Conservation (phyloP, 495 filamentous ascomycete species). For the Tuber indicum region DNA sequence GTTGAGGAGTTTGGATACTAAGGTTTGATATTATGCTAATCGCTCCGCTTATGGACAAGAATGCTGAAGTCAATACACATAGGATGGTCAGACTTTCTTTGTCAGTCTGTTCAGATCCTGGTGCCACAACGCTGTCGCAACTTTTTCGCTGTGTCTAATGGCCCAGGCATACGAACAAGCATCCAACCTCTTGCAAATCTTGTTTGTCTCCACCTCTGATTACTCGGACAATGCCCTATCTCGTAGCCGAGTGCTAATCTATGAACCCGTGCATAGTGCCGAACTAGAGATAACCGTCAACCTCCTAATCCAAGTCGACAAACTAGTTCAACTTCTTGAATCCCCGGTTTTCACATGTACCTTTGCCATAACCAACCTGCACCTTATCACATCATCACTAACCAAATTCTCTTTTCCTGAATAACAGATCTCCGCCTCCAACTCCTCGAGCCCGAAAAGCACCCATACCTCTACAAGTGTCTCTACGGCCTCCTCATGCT, state of each 20-base stretch:
- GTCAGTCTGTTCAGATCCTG: slow-evolving; percentile 89
- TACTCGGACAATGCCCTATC: neutral
- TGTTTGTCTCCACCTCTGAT: slow-evolving; percentile 53
- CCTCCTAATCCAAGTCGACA: slow-evolving; percentile 98
- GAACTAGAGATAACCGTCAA: slow-evolving; percentile 99
- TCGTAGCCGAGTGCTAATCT: slow-evolving; percentile 44
- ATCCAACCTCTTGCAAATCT: slow-evolving; percentile 92
- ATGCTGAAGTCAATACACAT: slow-evolving; percentile 37
- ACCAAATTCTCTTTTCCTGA: neutral
- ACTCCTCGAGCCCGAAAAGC: slow-evolving; percentile 94
- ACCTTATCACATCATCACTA: neutral
- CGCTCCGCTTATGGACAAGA: slow-evolving; percentile 27
- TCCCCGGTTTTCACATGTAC: slow-evolving; percentile 88
- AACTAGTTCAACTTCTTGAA: slow-evolving; percentile 93
- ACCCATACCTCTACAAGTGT: slow-evolving; percentile 95
- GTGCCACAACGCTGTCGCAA: slow-evolving; percentile 98
- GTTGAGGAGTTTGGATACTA: slow-evolving; percentile 80
- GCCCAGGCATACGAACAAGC: slow-evolving; percentile 99
- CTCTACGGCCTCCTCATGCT: slow-evolving; percentile 97
- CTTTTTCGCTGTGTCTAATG: slow-evolving; percentile 89
- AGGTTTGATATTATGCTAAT: slow-evolving; percentile 42
- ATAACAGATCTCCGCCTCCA: slow-evolving; percentile 75
- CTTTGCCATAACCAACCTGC: slow-evolving; percentile 46
- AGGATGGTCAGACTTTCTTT: slow-evolving; percentile 91
- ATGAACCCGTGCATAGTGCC: slow-evolving; percentile 52